Evolutionary conservation across 2,329 filamentous ascomycete genomes (phyloP).

Genomic region (Fonsecaea multimorphosa): DNA sequence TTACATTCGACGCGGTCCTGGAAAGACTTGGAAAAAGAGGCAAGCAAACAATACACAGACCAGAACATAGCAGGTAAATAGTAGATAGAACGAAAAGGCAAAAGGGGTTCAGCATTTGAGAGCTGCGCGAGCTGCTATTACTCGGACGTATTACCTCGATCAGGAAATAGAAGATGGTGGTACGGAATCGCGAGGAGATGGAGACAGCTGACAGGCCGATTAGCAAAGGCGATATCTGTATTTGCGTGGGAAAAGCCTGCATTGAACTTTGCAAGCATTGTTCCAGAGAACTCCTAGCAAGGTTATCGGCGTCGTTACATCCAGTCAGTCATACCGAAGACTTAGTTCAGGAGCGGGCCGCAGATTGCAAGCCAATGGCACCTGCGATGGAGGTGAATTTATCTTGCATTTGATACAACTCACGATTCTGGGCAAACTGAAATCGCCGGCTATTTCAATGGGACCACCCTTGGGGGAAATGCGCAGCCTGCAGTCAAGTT

Average conservation of each 20-base stretch:
- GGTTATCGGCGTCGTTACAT: neutral
- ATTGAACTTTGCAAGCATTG: neutral
- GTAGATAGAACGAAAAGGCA: too few species aligned
- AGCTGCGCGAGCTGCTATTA: too few species aligned
- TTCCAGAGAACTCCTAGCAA: neutral
- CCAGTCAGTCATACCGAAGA: neutral
- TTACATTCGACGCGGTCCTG: neutral
- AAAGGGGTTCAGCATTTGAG: too few species aligned
- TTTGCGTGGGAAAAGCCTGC: neutral
- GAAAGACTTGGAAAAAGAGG: too few species aligned
- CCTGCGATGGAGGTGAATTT: neutral
- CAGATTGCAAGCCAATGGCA: constrained; percentile 7
- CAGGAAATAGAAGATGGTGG: neutral
- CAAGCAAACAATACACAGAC: too few species aligned
- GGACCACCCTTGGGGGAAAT: constrained; percentile 1
- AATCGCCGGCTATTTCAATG: neutral
- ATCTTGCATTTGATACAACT: neutral
- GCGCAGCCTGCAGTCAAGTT: neutral
- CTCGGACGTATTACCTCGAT: too few species aligned
- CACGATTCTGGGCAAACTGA: neutral
- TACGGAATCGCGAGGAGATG: neutral
- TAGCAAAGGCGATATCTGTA: neutral
- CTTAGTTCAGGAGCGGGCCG: constrained; percentile 12
- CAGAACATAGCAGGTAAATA: too few species aligned
- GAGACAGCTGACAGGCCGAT: neutral